Conservation (phyloP, 106 monocot genomes). For the Platanthera guangdongensis region DNA sequence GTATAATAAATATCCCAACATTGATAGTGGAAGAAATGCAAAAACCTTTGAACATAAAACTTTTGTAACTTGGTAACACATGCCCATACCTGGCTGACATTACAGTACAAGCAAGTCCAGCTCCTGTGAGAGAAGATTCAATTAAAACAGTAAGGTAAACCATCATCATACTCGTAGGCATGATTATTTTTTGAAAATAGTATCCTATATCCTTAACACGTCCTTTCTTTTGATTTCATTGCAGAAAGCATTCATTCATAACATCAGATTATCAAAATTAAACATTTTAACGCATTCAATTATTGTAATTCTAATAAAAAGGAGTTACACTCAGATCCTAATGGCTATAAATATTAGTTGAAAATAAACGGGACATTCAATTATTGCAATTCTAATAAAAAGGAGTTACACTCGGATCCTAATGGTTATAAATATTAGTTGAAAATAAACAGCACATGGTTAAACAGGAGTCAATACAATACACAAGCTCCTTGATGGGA, state of each 20-base stretch:
- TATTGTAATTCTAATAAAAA: neutral
- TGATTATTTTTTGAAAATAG: neutral
- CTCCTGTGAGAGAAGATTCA: constrained; percentile 10
- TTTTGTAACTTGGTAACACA: neutral
- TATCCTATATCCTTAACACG: neutral
- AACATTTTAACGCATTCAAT: neutral
- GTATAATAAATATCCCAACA: neutral
- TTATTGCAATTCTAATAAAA: neutral
- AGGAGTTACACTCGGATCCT: neutral
- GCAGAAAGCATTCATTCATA: neutral
- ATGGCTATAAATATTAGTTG: neutral
- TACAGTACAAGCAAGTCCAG: constrained; percentile 28
- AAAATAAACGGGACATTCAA: neutral
- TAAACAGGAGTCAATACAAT: neutral
- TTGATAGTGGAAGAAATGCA: neutral
- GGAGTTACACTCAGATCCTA: neutral
- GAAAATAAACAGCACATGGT: neutral
- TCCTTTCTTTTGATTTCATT: neutral
- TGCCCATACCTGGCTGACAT: constrained; percentile 21
- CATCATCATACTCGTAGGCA: neutral
- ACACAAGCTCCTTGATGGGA: neutral
- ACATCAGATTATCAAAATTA: neutral
- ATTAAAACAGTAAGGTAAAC: neutral
- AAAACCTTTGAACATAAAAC: neutral
- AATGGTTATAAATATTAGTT: neutral